Conservation (phyloP, 2,329 filamentous ascomycete species). For the Fusarium sp. region DNA sequence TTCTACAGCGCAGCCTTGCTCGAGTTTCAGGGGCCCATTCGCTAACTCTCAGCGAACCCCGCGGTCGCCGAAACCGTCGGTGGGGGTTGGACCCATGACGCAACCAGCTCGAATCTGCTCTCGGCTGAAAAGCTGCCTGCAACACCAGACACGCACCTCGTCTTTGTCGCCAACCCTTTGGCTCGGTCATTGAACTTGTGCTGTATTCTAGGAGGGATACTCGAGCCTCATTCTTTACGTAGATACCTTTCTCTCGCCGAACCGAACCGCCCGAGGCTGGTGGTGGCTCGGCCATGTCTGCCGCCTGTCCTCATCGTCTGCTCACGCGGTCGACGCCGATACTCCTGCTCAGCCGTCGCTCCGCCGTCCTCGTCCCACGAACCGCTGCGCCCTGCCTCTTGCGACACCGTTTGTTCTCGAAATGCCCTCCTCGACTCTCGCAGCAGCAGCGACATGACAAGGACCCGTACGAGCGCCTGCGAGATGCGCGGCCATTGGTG, state of each 20-base stretch:
- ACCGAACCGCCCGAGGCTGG: neutral
- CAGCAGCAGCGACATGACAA: conserved; percentile 36
- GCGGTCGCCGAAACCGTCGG: neutral
- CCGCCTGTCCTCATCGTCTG: conserved; percentile 29
- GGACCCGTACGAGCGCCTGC: conserved; percentile 44
- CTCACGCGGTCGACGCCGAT: conserved; percentile 16
- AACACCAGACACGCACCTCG: conserved; percentile 23
- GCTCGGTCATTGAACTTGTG: neutral
- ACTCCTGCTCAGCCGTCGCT: neutral
- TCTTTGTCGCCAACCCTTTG: conserved; percentile 3
- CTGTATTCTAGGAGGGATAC: neutral
- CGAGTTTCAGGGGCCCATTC: neutral
- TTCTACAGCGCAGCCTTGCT: neutral
- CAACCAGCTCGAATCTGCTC: conserved; percentile 16
- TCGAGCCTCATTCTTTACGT: neutral
- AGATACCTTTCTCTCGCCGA: neutral
- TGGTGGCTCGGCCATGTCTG: conserved; percentile 28
- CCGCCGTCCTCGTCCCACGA: conserved; percentile 10
- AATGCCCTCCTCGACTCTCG: conserved; percentile 26
- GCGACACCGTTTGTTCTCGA: conserved; percentile 39
- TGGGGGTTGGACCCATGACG: conserved; percentile 24
- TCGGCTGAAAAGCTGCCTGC: conserved; percentile 16
- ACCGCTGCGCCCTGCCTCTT: conserved; percentile 10
- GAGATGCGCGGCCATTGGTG: conserved; percentile 49
- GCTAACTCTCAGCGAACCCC: neutral